Conservation (phyloP, 306 rosid genomes). For the Quercus rubra region DNA sequence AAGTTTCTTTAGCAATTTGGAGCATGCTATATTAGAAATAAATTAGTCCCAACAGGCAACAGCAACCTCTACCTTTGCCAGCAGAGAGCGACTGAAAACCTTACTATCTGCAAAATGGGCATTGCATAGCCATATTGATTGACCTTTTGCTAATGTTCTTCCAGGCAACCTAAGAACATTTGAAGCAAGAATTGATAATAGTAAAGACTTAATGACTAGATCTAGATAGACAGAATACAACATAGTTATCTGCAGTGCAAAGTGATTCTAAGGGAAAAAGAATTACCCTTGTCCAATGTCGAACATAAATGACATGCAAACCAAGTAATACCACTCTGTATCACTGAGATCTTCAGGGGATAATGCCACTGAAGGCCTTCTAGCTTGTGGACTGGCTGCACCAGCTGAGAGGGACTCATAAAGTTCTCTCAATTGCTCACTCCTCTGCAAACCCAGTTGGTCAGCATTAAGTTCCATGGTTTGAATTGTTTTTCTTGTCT, state of each 20-base stretch:
- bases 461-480: slow-evolving; percentile 59
- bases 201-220: neutral
- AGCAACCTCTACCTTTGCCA: slow-evolving; percentile 63
- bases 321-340: slow-evolving; percentile 91
- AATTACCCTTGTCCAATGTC: slow-evolving; percentile 78
- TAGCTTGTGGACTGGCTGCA: slow-evolving; percentile 55
- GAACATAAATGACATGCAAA: slow-evolving; percentile 87
- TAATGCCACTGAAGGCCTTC: slow-evolving; percentile 72
- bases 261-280: neutral
- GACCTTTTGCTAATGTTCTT: slow-evolving; percentile 51
- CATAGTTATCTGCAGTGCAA: neutral
- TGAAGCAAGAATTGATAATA: slow-evolving; percentile 10
- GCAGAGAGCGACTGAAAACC: slow-evolving; percentile 62
- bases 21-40: slow-evolving; percentile 7
- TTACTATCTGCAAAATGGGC: slow-evolving; percentile 60
- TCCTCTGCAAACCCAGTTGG: slow-evolving; percentile 68
- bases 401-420: slow-evolving; percentile 56
- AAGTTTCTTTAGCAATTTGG: slow-evolving; percentile 13
- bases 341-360: slow-evolving; percentile 88
- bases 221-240: neutral
- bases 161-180: slow-evolving; percentile 63
- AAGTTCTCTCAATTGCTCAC: slow-evolving; percentile 68
- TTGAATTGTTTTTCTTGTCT: slow-evolving; percentile 82
- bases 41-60: slow-evolving; percentile 7
- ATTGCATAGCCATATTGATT: slow-evolving; percentile 65